A percentile compares a stretch with the other conserved stretches of the same genome.
Conservation (phyloP, 2,329 filamentous ascomycete genomes). For the Neonectria hederae region DNA sequence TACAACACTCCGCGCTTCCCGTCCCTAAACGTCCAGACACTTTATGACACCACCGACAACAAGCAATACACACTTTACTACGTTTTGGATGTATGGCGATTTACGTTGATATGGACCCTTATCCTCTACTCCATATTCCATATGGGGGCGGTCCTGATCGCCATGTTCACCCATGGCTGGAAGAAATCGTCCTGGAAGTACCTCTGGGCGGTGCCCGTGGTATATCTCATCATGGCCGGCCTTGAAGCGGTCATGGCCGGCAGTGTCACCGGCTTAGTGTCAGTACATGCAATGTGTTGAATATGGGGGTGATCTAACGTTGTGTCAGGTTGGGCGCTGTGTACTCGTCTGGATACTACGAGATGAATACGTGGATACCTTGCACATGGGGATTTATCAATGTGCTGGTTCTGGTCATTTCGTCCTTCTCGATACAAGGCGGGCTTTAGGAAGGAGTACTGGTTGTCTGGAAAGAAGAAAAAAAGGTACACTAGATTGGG, state of each 20-base stretch:
- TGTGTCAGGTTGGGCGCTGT: slow-evolving; percentile 74
- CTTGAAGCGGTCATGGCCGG: slow-evolving; percentile 82
- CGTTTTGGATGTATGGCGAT: slow-evolving; percentile 82
- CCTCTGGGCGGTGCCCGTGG: slow-evolving; percentile 76
- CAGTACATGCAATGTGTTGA: slow-evolving; percentile 47
- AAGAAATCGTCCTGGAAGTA: slow-evolving; percentile 66
- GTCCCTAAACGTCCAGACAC: slow-evolving; percentile 78
- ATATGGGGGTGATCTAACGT: slow-evolving; percentile 25
- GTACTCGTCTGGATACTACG: slow-evolving; percentile 83
- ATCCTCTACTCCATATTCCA: slow-evolving; percentile 82
- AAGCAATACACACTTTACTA: slow-evolving; percentile 72
- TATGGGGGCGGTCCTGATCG: slow-evolving; percentile 74
- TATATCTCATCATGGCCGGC: slow-evolving; percentile 77
- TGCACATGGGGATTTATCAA: slow-evolving; percentile 89
- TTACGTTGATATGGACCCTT: slow-evolving; percentile 87
- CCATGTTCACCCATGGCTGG: slow-evolving; percentile 74
- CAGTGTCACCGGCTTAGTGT: slow-evolving; percentile 84
- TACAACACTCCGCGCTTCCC: slow-evolving; percentile 81
- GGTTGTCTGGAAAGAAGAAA: neutral
- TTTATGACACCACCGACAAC: slow-evolving; percentile 55
- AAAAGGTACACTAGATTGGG: neutral
- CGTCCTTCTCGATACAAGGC: slow-evolving; percentile 92
- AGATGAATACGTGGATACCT: slow-evolving; percentile 95
- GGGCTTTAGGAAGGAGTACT: slow-evolving; percentile 67
- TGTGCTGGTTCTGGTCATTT: slow-evolving; percentile 82